Percentiles rank a stretch among this genome's conserved stretches.
These are phyloP conservation scores for Letharia columbiana DNA, from an alignment of 495 filamentous ascomycete genomes.

Conservation along the genomic window DNA sequence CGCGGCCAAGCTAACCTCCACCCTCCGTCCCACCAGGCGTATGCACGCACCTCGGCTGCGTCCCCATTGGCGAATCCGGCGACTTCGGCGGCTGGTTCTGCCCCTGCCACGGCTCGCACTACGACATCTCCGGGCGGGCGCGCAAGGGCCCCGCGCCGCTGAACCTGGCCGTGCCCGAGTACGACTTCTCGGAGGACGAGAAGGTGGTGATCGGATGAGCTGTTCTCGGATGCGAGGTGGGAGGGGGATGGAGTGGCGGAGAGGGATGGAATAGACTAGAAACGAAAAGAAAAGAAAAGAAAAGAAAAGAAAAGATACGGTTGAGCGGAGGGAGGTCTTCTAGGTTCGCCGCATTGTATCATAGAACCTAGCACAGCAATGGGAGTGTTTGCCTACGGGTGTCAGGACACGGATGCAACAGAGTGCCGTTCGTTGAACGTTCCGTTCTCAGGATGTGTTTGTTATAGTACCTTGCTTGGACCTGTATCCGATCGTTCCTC, in stretches of 20 bases:
- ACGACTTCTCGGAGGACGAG: slow-evolving; percentile 76
- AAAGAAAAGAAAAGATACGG: not conserved
- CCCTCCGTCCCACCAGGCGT: slow-evolving; percentile 50
- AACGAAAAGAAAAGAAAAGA: not conserved
- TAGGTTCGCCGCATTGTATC: slow-evolving; percentile 14
- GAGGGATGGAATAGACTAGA: not conserved
- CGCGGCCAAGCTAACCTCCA: slow-evolving; percentile 7
- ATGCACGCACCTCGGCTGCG: slow-evolving; percentile 98
- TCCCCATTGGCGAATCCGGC: slow-evolving; percentile 96
- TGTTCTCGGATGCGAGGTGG: not conserved
- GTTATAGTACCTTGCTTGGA: no score
- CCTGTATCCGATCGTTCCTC: not conserved
- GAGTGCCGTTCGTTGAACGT: no score
- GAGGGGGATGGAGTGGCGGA: no score
- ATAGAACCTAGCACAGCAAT: slow-evolving; percentile 12
- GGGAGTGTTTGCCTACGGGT: not conserved
- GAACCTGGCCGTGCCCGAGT: slow-evolving; percentile 90
- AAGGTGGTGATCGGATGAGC: slow-evolving; percentile 68
- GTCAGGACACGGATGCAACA: not conserved
- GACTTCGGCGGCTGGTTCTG: slow-evolving; percentile 99
- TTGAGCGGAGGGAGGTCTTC: not conserved
- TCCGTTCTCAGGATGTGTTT: no score
- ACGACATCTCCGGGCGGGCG: slow-evolving; percentile 97
- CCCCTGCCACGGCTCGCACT: slow-evolving; percentile 99
- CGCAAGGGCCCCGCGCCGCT: slow-evolving; percentile 92